These are phyloP conservation scores for Dendrostoma leiphaemia DNA, from an alignment of 2,329 filamentous ascomycete genomes.

Conservation along the genomic window DNA sequence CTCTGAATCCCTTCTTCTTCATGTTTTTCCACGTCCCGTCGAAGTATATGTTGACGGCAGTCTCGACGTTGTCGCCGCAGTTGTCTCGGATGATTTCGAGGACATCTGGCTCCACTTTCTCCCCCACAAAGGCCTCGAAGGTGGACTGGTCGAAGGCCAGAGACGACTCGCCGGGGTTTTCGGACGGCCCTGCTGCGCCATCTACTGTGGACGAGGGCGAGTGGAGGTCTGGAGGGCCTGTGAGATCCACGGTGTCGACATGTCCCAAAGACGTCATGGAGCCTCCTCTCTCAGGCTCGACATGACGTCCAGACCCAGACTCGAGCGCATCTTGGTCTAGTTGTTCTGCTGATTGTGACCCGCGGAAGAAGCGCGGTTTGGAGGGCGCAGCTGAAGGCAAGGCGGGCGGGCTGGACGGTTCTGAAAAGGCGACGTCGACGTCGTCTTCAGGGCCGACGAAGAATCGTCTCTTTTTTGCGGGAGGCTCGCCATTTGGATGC, in stretches of 20 bases:
- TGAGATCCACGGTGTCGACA: conserved; percentile 18
- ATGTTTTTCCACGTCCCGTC: conserved; percentile 64
- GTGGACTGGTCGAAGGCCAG: conserved; percentile 53
- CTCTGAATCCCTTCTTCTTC: conserved; percentile 28
- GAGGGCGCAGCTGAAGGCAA: background rate
- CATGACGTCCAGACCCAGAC: background rate
- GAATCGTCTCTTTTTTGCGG: conserved; percentile 20
- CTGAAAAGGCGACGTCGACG: conserved; percentile 3
- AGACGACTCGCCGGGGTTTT: conserved; percentile 24
- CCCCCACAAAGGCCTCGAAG: conserved; percentile 60
- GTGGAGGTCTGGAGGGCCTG: background rate
- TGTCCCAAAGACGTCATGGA: conserved; percentile 24
- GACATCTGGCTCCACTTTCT: conserved; percentile 48
- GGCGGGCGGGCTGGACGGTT: background rate
- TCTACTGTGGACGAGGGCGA: background rate
- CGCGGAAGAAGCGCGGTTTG: conserved; percentile 25
- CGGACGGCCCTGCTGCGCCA: conserved; percentile 15
- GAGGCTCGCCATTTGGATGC: conserved; percentile 7
- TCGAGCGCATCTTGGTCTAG: conserved; percentile 6
- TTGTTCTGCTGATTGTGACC: conserved; percentile 18
- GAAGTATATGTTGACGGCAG: conserved; percentile 68
- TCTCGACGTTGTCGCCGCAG: conserved; percentile 58
- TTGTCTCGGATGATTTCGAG: conserved; percentile 50
- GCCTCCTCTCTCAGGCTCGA: background rate
- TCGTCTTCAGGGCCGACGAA: conserved; percentile 24